These are phyloP conservation scores for Bisporella sp. DNA, from an alignment of 2,329 filamentous ascomycete species.

Conservation along the genomic window DNA sequence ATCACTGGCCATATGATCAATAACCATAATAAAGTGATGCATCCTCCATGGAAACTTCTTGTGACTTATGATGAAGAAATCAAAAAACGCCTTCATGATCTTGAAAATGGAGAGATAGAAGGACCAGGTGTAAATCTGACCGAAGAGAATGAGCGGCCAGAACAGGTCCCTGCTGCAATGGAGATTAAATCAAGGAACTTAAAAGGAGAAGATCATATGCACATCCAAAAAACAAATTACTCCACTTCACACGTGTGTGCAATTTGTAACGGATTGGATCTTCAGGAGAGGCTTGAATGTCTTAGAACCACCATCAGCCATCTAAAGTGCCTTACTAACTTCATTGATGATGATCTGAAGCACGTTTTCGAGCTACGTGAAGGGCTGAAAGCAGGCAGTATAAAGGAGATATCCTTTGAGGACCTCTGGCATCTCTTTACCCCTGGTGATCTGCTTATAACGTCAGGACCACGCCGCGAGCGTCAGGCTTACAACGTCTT, in stretches of 20 bases:
- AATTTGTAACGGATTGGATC: background rate
- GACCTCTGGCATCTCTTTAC: conserved; percentile 7
- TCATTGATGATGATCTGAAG: conserved; percentile 4
- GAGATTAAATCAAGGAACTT: background rate
- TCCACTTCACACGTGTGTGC: background rate
- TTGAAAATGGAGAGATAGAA: background rate
- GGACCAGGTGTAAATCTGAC: background rate
- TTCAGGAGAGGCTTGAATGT: background rate
- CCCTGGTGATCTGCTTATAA: conserved; percentile 3
- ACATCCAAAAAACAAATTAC: background rate
- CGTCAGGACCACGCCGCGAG: background rate
- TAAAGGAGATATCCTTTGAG: conserved; percentile 1
- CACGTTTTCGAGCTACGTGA: conserved; percentile 1
- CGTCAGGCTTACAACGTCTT: background rate
- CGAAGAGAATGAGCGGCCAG: background rate
- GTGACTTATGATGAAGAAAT: background rate
- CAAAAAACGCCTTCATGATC: background rate
- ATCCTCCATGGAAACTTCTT: background rate
- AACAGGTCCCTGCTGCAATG: background rate
- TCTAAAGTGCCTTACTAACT: background rate
- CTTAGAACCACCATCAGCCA: conserved; percentile 1
- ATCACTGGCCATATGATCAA: background rate
- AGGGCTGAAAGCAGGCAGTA: background rate
- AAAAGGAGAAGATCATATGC: background rate
- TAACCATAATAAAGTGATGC: background rate